Evolutionary conservation across 768 basidiomycete species (phyloP).

Genomic region (Leccinum arenicola): DNA sequence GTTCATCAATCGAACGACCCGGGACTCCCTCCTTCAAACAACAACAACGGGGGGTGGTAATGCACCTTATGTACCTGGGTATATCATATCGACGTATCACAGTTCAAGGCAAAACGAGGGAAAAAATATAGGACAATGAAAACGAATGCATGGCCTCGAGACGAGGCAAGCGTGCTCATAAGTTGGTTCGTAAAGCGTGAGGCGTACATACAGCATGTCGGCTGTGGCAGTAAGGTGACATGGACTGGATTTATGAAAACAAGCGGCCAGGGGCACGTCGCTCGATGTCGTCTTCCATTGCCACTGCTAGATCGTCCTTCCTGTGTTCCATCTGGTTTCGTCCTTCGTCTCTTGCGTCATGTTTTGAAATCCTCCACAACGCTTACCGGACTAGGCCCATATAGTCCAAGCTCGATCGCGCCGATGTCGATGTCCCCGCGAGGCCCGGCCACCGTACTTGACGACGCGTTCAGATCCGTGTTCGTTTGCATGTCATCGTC

Average conservation of each 20-base stretch:
- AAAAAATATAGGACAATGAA: not conserved
- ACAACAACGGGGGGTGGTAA: not conserved
- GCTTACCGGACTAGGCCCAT: constrained; percentile 3
- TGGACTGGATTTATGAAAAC: not conserved
- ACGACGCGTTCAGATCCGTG: constrained; percentile 6
- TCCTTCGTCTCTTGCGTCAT: not conserved
- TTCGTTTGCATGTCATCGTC: not conserved
- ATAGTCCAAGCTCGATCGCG: constrained; percentile 14
- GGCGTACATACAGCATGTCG: not conserved
- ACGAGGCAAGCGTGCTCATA: constrained; percentile 1
- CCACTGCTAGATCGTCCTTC: not conserved
- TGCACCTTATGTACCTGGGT: not conserved
- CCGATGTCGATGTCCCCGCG: not conserved
- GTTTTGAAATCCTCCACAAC: constrained; percentile 2
- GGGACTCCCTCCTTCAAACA: not conserved
- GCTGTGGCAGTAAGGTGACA: not conserved
- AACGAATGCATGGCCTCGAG: constrained; percentile 3
- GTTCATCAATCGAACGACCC: not conserved
- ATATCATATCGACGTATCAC: not conserved
- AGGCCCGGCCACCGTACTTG: constrained; percentile 11
- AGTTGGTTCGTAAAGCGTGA: not conserved
- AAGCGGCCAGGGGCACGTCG: not conserved
- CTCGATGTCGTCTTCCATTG: not conserved
- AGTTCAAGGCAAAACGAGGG: not conserved
- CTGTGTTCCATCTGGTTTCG: not conserved